phyloP scores from a whole-genome alignment of 1,284 basidiomycete species.

The Ustilago lituana region DNA sequence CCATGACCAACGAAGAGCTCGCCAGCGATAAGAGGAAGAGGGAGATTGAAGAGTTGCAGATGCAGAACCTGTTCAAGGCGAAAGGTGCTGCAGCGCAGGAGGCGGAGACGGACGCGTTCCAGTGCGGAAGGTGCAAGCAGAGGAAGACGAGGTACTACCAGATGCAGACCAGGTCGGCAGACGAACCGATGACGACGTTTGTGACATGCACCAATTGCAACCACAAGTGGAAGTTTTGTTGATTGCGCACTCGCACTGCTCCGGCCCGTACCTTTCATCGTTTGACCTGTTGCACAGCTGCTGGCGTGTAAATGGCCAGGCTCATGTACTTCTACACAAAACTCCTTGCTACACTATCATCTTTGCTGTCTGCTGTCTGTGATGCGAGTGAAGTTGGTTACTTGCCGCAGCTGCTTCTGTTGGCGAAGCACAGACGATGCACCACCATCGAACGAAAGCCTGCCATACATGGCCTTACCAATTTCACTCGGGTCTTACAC shows the following conservation, averaged over 20 bases:
- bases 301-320: too few species aligned
- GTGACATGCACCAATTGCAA: conserved; percentile 64
- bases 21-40: conserved; percentile 88
- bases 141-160: conserved; percentile 65
- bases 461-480: too few species aligned
- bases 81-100: conserved; percentile 82
- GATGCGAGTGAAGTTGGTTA: too few species aligned
- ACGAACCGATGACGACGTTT: conserved; percentile 66
- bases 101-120: conserved; percentile 98
- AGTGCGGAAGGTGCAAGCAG: conserved; percentile 83
- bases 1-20: conserved; percentile 90
- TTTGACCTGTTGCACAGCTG: too few species aligned
- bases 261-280: too few species aligned
- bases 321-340: conserved; percentile 12
- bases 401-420: too few species aligned
- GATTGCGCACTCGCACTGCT: neutral
- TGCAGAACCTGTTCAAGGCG: conserved; percentile 84
- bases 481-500: too few species aligned
- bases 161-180: conserved; percentile 66
- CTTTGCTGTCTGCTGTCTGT: too few species aligned
- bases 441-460: too few species aligned
- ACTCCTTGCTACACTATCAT: neutral
- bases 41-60: conserved; percentile 76
- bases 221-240: conserved; percentile 66
- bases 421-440: too few species aligned